These are phyloP conservation scores for Ophiostoma pallidulum DNA, from an alignment of 2,329 filamentous ascomycete genomes.

Conservation along the genomic window DNA sequence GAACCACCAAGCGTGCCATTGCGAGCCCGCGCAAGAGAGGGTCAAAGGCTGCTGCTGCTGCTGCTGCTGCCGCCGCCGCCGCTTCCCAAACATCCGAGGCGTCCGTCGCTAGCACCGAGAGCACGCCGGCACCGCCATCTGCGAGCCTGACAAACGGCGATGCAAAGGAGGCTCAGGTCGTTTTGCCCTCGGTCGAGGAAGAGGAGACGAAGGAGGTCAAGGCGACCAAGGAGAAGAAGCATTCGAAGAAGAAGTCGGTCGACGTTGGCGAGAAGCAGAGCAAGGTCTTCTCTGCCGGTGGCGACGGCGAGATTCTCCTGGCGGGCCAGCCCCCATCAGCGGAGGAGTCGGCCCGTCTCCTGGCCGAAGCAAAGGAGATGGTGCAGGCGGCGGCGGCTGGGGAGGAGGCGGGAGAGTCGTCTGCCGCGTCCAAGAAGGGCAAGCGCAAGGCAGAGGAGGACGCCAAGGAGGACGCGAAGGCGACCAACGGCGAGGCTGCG, in stretches of 20 bases:
- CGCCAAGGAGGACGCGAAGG: conserved; percentile 54
- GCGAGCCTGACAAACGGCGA: conserved; percentile 23
- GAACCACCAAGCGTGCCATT: conserved; percentile 27
- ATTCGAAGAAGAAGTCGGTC: conserved; percentile 8
- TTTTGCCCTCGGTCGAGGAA: conserved; percentile 44
- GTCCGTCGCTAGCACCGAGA: conserved; percentile 23
- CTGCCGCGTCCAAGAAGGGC: conserved; percentile 38
- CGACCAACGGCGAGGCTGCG: conserved; percentile 28
- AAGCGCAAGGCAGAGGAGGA: conserved; percentile 72
- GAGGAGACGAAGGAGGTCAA: conserved; percentile 24
- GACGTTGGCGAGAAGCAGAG: conserved; percentile 45
- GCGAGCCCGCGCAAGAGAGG: conserved; percentile 48
- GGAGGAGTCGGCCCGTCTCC: conserved; percentile 73
- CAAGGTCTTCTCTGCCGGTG: conserved; percentile 42
- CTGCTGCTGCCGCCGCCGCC: conserved; percentile 12
- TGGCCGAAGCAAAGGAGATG: conserved; percentile 80
- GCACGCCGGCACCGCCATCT: conserved; percentile 20
- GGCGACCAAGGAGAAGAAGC: conserved; percentile 8
- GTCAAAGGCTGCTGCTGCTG: conserved; percentile 28
- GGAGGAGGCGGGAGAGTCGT: conserved; percentile 29
- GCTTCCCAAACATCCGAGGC: conserved; percentile 29
- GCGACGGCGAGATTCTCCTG: conserved; percentile 63
- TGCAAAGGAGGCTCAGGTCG: conserved; percentile 35
- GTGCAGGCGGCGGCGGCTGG: conserved; percentile 53
- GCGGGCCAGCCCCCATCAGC: conserved; percentile 60